phyloP scores from a whole-genome alignment of 768 basidiomycete species.

The Lactarius trivialis region DNA sequence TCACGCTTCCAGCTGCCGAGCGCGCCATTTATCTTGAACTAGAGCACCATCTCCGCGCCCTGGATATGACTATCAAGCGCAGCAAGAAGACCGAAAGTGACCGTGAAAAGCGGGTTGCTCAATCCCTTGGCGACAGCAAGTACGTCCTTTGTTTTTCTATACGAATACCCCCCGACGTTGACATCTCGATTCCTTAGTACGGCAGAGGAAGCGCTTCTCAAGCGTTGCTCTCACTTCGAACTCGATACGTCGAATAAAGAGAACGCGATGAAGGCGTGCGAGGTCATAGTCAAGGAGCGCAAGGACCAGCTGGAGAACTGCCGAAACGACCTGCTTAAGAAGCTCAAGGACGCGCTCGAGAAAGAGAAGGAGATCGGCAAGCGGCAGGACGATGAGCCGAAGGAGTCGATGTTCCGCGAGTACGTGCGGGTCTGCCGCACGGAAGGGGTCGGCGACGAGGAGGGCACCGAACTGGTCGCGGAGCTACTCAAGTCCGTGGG shows the following conservation, averaged over 20 bases:
- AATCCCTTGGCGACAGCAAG: slow-evolving; percentile 83
- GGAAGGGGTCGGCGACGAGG: slow-evolving; percentile 72
- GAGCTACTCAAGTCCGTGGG: slow-evolving; percentile 56
- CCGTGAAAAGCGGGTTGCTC: slow-evolving; percentile 79
- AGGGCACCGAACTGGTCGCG: slow-evolving; percentile 58
- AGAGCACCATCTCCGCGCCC: slow-evolving; percentile 84
- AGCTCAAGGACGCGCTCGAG: slow-evolving; percentile 58
- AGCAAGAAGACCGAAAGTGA: slow-evolving; percentile 72
- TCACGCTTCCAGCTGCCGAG: slow-evolving; percentile 85
- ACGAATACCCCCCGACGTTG: background rate
- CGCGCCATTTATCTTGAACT: slow-evolving; percentile 92
- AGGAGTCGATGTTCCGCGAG: slow-evolving; percentile 76
- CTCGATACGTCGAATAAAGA: slow-evolving; percentile 58
- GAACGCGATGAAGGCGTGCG: slow-evolving; percentile 88
- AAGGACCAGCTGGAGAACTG: slow-evolving; percentile 74
- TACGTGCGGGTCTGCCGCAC: slow-evolving; percentile 62
- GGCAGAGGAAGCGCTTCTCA: slow-evolving; percentile 88
- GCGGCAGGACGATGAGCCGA: slow-evolving; percentile 28
- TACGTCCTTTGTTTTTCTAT: slow-evolving; percentile 16
- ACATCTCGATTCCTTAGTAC: slow-evolving; percentile 40
- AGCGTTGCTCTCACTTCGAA: slow-evolving; percentile 94
- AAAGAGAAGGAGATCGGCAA: slow-evolving; percentile 64
- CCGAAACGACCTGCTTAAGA: slow-evolving; percentile 59
- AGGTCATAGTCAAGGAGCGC: slow-evolving; percentile 82
- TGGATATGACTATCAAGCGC: slow-evolving; percentile 72